Evolutionary conservation across 164 flowering plant genomes (phyloP), one percentile per base, ranked within the genome.

Genomic region (Magnolia changhungtana): DNA sequence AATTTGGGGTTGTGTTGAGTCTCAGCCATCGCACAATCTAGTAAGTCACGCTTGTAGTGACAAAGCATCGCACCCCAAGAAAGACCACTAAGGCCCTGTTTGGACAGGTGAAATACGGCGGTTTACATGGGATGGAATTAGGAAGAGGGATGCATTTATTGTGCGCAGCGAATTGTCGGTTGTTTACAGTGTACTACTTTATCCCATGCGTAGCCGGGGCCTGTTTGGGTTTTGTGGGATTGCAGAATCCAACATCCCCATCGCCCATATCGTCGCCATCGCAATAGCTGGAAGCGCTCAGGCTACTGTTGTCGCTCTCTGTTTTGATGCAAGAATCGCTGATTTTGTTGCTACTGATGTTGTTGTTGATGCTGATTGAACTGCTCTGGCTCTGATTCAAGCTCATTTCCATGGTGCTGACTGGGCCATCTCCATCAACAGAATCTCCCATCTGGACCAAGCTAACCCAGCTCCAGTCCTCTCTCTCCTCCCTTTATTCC

Each of bases 401-500:
- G 18, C 16, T 16, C 61, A 55, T 10, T 9, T 55, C 61, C 61
- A 55, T 55, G 16, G 2, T 55, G 61, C 61, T 55, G 61, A 0
- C 27, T 55, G 61, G 61, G 61, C 61, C 18, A 16, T 11, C 71
- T 72, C 81, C 61, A 77, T 78, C 50, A 82, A 80, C 84, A 85
- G 86, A 85, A 84, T 55, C 63, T 74, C 50, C 71, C 24, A 23
- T 86, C 78, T 85, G 79, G 1, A 58, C 85, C 14, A 82, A 81
- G 77, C 85, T 86, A 71, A 5, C 67, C 23, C 73, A 80, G 49
- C 84, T 86, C 73, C 72, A 76, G 21, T 52, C 78, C 55, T 72
- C 83, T 21, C 66, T 84, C 55, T 61, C 82, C 16, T 72, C 77
- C 0, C 37, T 82, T 73, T 78, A 83, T 19, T 80, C 59, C 19